A percentile compares a stretch with the other conserved stretches of the same genome.
These are phyloP conservation scores for Sporothrix inflata DNA, from an alignment of 2,329 filamentous ascomycete species.

Conservation along the genomic window DNA sequence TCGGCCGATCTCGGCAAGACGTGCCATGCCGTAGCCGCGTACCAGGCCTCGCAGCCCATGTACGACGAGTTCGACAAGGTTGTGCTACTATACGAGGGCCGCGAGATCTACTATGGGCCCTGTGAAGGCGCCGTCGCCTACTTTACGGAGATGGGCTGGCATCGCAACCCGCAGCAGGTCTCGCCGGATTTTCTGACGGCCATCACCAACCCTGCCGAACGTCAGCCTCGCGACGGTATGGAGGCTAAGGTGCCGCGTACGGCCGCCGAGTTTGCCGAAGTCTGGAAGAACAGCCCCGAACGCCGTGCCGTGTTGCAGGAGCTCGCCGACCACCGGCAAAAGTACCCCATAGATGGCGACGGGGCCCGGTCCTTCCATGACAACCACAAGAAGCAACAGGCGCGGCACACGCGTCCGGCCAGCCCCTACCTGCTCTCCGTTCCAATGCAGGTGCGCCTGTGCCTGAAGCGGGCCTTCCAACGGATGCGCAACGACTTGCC, in stretches of 20 bases:
- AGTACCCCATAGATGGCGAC: conserved; percentile 38
- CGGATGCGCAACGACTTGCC: conserved; percentile 75
- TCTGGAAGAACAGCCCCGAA: conserved; percentile 60
- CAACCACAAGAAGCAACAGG: conserved; percentile 60
- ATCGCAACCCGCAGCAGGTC: conserved; percentile 61
- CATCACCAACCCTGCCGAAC: conserved; percentile 72
- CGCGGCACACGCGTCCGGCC: conserved; percentile 68
- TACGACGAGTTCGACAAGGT: conserved; percentile 71
- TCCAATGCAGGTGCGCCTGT: conserved; percentile 51
- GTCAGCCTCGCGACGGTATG: conserved; percentile 67
- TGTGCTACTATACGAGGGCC: conserved; percentile 68
- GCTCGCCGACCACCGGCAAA: conserved; percentile 54
- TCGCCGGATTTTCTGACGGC: conserved; percentile 79
- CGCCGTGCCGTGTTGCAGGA: conserved; percentile 55
- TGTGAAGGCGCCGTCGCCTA: conserved; percentile 64
- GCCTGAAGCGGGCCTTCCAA: conserved; percentile 74
- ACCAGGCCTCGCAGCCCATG: conserved; percentile 68
- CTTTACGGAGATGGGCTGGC: conserved; percentile 70
- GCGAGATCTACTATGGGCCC: conserved; percentile 68
- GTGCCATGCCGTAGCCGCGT: conserved; percentile 68
- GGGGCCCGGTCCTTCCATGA: conserved; percentile 50
- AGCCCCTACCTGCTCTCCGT: conserved; percentile 76
- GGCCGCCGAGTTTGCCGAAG: conserved; percentile 62
- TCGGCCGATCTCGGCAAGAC: conserved; percentile 62
- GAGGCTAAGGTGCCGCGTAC: conserved; percentile 61